Percentiles rank a stretch among this genome's conserved stretches.
Conservation (phyloP, 306 rosid species). For the Lathyrus oleraceus region DNA sequence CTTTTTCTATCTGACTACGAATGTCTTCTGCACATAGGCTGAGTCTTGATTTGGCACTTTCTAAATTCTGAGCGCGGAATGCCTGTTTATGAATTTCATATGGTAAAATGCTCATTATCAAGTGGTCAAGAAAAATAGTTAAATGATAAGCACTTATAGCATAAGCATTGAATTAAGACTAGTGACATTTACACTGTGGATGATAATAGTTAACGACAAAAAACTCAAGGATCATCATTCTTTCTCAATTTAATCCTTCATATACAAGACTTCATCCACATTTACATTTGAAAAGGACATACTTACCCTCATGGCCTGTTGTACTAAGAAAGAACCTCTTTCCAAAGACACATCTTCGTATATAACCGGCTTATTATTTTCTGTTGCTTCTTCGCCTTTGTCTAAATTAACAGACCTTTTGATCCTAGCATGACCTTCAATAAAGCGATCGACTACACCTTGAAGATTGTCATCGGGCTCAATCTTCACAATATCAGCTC, state of each 20-base stretch:
- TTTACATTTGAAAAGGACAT: slow-evolving; percentile 6
- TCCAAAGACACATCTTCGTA: slow-evolving; percentile 96
- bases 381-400: slow-evolving; percentile 54
- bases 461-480: slow-evolving; percentile 79
- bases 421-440: slow-evolving; percentile 98
- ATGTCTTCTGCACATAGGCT: slow-evolving; percentile 76
- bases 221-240: neutral
- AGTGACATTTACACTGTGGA: neutral
- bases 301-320: slow-evolving; percentile 98
- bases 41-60: slow-evolving; percentile 96
- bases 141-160: neutral
- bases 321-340: slow-evolving; percentile 95
- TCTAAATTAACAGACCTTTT: slow-evolving; percentile 64
- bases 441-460: slow-evolving; percentile 80
- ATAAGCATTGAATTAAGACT: neutral
- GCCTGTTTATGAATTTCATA: slow-evolving; percentile 58
- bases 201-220: neutral
- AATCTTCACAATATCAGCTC: slow-evolving; percentile 82
- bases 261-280: slow-evolving; percentile 1
- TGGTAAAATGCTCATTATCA: slow-evolving; percentile 32
- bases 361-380: slow-evolving; percentile 59
- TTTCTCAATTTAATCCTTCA: slow-evolving; percentile 34
- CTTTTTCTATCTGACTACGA: slow-evolving; percentile 68
- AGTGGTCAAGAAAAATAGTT: slow-evolving; percentile 3
- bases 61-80: slow-evolving; percentile 86